Percentiles rank a stretch among this genome's conserved stretches.
These are phyloP conservation scores for Chytriomyces sp. DNA, from an alignment of 192 early-diverging fungal species.

Conservation along the genomic window DNA sequence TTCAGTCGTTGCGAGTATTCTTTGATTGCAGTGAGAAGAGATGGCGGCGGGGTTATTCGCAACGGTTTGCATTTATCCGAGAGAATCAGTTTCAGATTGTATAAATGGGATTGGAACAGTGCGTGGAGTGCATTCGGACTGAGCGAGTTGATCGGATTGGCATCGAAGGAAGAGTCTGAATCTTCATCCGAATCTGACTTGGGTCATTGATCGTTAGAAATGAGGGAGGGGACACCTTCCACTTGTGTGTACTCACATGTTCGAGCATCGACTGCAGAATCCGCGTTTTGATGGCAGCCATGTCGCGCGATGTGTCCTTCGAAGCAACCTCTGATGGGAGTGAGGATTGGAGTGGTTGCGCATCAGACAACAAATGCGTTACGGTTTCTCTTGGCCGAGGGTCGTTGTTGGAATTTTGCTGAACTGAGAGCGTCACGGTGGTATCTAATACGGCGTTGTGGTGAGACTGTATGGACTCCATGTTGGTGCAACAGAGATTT, in stretches of 20 bases:
- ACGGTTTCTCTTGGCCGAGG: neutral
- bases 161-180: neutral
- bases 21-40: neutral
- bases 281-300: no score
- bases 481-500: neutral
- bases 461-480: neutral
- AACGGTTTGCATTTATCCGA: neutral
- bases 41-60: neutral
- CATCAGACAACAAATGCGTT: no score
- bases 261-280: no score
- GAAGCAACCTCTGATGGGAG: no score
- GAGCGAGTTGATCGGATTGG: neutral
- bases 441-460: neutral
- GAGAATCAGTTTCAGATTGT: constrained; percentile 10
- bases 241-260: no score
- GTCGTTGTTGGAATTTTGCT: neutral
- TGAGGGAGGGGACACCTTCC: no score
- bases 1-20: neutral
- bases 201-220: no score
- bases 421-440: neutral
- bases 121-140: constrained; percentile 12
- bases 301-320: no score
- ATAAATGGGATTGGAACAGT: neutral
- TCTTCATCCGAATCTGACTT: neutral
- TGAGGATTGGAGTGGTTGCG: no score